A percentile compares a stretch with the other conserved stretches of the same genome.
phyloP scores from a whole-genome alignment of 306 rosid genomes.

The Carpinus fangiana region DNA sequence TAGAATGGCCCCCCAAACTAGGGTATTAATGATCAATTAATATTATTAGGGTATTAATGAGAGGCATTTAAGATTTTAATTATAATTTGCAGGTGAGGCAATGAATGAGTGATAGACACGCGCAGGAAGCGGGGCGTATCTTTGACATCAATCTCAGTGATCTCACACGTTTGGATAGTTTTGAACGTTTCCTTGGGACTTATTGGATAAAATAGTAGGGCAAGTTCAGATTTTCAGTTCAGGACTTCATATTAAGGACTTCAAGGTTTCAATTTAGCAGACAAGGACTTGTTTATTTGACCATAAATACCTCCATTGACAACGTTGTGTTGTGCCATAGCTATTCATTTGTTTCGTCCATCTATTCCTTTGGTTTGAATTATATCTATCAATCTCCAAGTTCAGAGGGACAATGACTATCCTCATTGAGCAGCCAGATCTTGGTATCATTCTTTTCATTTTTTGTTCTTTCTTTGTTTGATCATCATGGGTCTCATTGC shows the following conservation, averaged over 20 bases:
- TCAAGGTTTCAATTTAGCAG: slow-evolving; percentile 37
- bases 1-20: too few species aligned
- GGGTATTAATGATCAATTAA: too few species aligned
- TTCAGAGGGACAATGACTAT: slow-evolving; percentile 49
- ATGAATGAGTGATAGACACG: not conserved
- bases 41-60: too few species aligned
- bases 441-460: slow-evolving; percentile 32
- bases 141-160: too few species aligned
- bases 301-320: slow-evolving; percentile 36
- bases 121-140: not conserved
- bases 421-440: slow-evolving; percentile 44
- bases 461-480: not conserved
- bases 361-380: not conserved
- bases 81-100: not conserved
- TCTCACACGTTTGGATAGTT: not conserved
- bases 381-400: not conserved
- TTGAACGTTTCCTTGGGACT: slow-evolving; percentile 29
- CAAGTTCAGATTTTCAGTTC: slow-evolving; percentile 26
- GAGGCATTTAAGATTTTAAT: not conserved
- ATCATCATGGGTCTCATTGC: not conserved
- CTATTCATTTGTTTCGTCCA: not conserved
- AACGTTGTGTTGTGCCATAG: not conserved
- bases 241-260: slow-evolving; percentile 56
- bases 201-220: not conserved
- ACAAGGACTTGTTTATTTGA: slow-evolving; percentile 32